phyloP scores from a whole-genome alignment of 202 grass and related monocot genomes.

The Zizania palustris region DNA sequence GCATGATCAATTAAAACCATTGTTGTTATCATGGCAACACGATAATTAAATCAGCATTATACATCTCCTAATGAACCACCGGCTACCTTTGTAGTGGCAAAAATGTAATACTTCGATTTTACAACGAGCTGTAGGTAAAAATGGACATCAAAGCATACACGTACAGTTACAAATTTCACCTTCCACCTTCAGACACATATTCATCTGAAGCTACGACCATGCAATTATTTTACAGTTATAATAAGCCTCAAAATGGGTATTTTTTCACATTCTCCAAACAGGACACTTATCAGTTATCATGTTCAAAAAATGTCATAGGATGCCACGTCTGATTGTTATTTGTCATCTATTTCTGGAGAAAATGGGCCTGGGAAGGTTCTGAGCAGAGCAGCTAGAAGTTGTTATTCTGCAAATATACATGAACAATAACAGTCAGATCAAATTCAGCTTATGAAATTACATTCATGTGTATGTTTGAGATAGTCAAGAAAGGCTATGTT shows the following conservation, averaged over 20 bases:
- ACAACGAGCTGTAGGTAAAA: not conserved
- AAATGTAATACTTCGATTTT: not conserved
- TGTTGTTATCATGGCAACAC: too few relatives aligned
- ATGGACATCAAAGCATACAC: not conserved
- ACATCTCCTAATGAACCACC: not conserved
- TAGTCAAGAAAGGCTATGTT: not conserved
- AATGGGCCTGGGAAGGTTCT: not conserved
- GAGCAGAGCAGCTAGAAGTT: not conserved
- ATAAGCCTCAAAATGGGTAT: not conserved
- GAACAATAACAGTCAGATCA: conserved; percentile 15
- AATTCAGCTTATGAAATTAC: conserved; percentile 20
- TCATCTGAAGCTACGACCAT: not conserved
- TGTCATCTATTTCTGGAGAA: conserved; percentile 11
- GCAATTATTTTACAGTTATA: not conserved
- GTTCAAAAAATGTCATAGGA: conserved; percentile 4
- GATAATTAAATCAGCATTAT: too few relatives aligned
- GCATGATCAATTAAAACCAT: too few relatives aligned
- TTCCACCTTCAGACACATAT: not conserved
- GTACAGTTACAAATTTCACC: not conserved
- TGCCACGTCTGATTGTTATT: not conserved
- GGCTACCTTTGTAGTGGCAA: not conserved
- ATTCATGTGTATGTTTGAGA: not conserved
- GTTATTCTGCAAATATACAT: conserved; percentile 42
- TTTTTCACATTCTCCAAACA: conserved; percentile 4
- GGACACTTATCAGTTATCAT: conserved; percentile 21